Evolutionary conservation across 2,329 filamentous ascomycete species (phyloP), one percentile per base, ranked within the genome.

Genomic region (Bipolaris bicolor): DNA sequence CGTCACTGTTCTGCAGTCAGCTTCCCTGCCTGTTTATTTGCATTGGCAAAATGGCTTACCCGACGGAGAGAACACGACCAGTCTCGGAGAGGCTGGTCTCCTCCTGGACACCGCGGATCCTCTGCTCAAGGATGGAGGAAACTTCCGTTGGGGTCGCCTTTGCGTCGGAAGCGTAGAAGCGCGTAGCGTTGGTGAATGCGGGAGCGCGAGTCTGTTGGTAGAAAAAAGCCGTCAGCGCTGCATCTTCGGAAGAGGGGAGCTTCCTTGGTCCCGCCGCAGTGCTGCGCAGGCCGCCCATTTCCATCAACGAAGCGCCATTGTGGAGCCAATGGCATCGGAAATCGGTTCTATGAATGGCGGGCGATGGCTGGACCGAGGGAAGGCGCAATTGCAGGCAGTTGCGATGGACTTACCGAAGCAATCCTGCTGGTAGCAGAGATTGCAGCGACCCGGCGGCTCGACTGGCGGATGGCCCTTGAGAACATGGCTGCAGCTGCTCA

Each of bases 91-190:
- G 90, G 80, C 87, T 88, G 79, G 91, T 86, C 86, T 98, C 95
- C 85, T 98, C 95, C 83, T 96, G 91, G 72, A 98, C 92, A 86
- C 95, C 95, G 80, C 95, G 91, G 78, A 99, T 99, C 83, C 93
- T 88, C 88, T 98, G 94, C 86, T 98, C 95, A 79, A 99, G 91
- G 82, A 99, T 98, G 74, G 94, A 97, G 73, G 95, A 98, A 76
- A 98, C 94, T 86, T 99, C 95, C 76, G 94, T 99, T 74, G 95
- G 95, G 61, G 92, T 82, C 76, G 95, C 92, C 88, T 98, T 98
- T 72, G 91, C 90, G 77, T 96, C 93, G 82, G 89, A 84, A 79
- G 92, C 94, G 84, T 97, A 98, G 82, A 86, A 87, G 83, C 95
- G 91, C 80, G 88, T 81, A 73, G 86, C 84, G 84, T 87, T 89